A percentile compares a stretch with the other conserved stretches of the same genome.
Conservation (phyloP, 2,329 filamentous ascomycete species). For the Ophiostoma triangulosporum region DNA sequence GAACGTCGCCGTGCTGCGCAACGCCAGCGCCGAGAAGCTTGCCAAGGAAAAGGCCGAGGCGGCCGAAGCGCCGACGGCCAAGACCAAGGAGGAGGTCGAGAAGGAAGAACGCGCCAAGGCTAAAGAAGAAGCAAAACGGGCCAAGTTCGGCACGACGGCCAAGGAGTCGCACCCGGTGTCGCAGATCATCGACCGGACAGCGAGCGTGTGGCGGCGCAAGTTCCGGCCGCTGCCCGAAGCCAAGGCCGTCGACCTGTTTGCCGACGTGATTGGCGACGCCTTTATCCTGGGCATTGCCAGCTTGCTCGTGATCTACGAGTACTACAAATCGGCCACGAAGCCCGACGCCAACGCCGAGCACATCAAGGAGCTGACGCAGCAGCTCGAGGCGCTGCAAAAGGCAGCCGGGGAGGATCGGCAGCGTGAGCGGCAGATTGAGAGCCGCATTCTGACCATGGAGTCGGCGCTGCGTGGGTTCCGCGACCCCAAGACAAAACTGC, state of each 20-base stretch:
- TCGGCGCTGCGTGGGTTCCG: slow-evolving; percentile 36
- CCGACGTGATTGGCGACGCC: slow-evolving; percentile 48
- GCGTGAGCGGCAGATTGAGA: slow-evolving; percentile 30
- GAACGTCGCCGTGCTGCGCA: slow-evolving; percentile 44
- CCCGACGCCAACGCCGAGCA: slow-evolving; percentile 43
- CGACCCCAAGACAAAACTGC: slow-evolving; percentile 44
- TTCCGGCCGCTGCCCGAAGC: slow-evolving; percentile 49
- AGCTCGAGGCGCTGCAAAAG: slow-evolving; percentile 35
- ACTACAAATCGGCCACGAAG: slow-evolving; percentile 44
- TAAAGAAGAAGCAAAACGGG: slow-evolving; percentile 37
- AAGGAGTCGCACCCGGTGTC: slow-evolving; percentile 26
- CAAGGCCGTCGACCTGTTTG: slow-evolving; percentile 54
- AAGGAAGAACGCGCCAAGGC: slow-evolving; percentile 32
- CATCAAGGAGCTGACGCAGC: slow-evolving; percentile 34
- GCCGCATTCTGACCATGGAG: slow-evolving; percentile 38
- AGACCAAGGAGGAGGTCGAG: slow-evolving; percentile 46
- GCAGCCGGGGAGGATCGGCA: slow-evolving; percentile 38
- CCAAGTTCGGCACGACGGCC: slow-evolving; percentile 28
- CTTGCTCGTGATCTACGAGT: slow-evolving; percentile 47
- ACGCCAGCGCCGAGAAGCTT: slow-evolving; percentile 41
- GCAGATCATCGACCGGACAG: slow-evolving; percentile 12
- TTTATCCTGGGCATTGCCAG: slow-evolving; percentile 49
- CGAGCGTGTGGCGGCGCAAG: slow-evolving; percentile 46
- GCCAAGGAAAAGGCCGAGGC: slow-evolving; percentile 50
- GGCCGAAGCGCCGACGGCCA: slow-evolving; percentile 49